Conservation (phyloP, 768 basidiomycete genomes). For the Tylopilus sp. region DNA sequence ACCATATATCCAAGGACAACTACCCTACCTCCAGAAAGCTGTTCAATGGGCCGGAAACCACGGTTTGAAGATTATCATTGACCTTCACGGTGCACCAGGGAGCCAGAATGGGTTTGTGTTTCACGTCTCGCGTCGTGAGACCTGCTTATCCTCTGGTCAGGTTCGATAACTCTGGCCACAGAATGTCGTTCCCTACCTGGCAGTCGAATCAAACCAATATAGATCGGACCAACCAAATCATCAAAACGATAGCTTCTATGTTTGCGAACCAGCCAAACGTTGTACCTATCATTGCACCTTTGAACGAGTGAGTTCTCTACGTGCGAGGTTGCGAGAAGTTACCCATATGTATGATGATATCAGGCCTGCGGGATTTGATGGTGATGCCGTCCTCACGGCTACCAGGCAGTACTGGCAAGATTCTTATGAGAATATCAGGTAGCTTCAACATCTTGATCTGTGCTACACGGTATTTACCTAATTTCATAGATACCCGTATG, state of each 20-base stretch:
- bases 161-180: conserved; percentile 81
- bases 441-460: background rate
- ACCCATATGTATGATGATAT: background rate
- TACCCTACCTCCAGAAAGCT: conserved; percentile 64
- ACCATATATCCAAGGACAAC: conserved; percentile 75
- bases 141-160: conserved; percentile 34
- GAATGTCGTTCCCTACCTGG: conserved; percentile 60
- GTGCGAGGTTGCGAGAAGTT: background rate
- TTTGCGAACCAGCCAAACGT: conserved; percentile 51
- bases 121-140: background rate
- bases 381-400: conserved; percentile 46
- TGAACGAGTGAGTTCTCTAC: conserved; percentile 62
- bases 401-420: conserved; percentile 66
- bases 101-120: conserved; percentile 71
- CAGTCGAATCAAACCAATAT: conserved; percentile 64
- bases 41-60: conserved; percentile 66
- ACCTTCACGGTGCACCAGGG: conserved; percentile 78
- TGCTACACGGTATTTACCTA: background rate
- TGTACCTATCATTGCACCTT: conserved; percentile 66
- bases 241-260: conserved; percentile 58
- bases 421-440: conserved; percentile 75
- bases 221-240: conserved; percentile 60
- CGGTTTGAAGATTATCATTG: conserved; percentile 78
- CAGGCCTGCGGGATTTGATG: conserved; percentile 73
- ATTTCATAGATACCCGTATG: conserved; percentile 37